Evolutionary conservation across 495 filamentous ascomycete species (phyloP), one percentile per base, ranked within the genome.

Genomic region (Aspergillus ellipticus): DNA sequence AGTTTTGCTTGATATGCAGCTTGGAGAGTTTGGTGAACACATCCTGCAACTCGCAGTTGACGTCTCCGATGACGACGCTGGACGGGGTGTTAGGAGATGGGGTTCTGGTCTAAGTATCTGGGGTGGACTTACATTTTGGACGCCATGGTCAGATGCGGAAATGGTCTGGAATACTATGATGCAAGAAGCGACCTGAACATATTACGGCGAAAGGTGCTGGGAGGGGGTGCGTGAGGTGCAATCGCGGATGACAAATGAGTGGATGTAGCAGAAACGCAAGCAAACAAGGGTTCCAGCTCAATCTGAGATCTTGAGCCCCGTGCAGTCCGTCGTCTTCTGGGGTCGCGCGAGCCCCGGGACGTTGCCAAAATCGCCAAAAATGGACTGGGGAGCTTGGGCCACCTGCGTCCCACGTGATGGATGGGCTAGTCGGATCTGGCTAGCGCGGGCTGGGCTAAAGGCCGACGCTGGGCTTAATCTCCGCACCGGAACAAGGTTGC

Each of bases 1-100:
- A 96, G 57, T 75, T 79, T 64, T 95, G 92, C 71, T 97, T 97
- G 24, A 78, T 67, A 54, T 97, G 90, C 7, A 96, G 71, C 19
- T 85, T 81, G 1, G 84, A 71, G 9, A 96, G 75, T 68, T 96
- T 97, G 47, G 79, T 74, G 71, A 97, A 94, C 0, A 87, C 83
- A 13, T 83, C 68, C 41, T 74, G 72, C 51, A 96, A 77, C 63
- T 87, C 82, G 58, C 93, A 90, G 63, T 89, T 85, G 29, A 93
- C 73, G 57, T 84, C 81, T 8, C 94, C 92, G 51, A 92, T 76
- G 16, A 96, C 89, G 61, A 96, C 77, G 33, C 24, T 28, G 24
- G 24, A 28, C 4, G 3, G 24, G 24, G 7, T 45, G 42, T 45
- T 45, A 45, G 42, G 13, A 6, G n/a, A 10, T 28, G 24, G n/a